phyloP scores from a whole-genome alignment of 495 filamentous ascomycete genomes.

The Jackrogersella multiformis region DNA sequence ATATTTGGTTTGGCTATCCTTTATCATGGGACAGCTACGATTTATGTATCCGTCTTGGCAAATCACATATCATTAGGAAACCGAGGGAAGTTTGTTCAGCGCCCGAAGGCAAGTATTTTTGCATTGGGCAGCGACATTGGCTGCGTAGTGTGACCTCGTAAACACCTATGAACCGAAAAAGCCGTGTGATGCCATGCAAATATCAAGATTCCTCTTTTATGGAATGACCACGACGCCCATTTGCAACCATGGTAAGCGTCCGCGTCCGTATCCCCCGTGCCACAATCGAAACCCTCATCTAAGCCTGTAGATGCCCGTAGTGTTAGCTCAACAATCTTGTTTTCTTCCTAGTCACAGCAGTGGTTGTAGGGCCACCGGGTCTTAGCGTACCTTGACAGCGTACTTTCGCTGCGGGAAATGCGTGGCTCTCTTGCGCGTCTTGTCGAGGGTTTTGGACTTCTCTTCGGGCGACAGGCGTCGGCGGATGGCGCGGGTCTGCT shows the following conservation, averaged over 20 bases:
- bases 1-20: no score
- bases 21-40: neutral
- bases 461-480: constrained; percentile 92
- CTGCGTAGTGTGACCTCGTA: constrained; percentile 49
- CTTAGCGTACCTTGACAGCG: constrained; percentile 85
- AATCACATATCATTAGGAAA: neutral
- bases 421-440: constrained; percentile 89
- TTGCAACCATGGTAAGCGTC: constrained; percentile 36
- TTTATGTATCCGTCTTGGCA: neutral
- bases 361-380: neutral
- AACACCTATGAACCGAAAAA: constrained; percentile 53
- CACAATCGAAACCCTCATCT: constrained; percentile 33
- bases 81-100: constrained; percentile 17
- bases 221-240: constrained; percentile 48
- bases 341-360: neutral
- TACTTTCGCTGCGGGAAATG: constrained; percentile 99
- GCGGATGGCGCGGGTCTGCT: constrained; percentile 95
- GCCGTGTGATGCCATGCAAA: constrained; percentile 52
- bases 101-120: constrained; percentile 47
- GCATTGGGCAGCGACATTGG: constrained; percentile 50
- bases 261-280: constrained; percentile 24
- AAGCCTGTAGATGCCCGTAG: constrained; percentile 28
- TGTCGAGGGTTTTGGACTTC: constrained; percentile 78
- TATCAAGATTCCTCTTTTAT: constrained; percentile 49
- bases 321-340: constrained; percentile 16